Base-by-base conservation (phyloP, 1,139 yeast genomes). In the Chernovozyma aurita region DNA sequence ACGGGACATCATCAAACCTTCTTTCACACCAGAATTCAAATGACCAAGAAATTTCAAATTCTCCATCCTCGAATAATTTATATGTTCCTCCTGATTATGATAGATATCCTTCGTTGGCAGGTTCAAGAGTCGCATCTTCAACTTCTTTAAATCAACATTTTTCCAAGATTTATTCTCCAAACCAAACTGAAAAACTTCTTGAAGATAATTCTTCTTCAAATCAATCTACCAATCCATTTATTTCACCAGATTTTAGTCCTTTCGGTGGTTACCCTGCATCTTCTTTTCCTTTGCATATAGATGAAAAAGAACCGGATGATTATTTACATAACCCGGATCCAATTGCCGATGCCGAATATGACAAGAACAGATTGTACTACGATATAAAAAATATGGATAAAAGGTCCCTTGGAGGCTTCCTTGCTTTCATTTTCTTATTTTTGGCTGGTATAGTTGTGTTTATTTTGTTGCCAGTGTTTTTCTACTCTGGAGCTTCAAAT, bases 71-170 rank as follows among this genome's bases (percentile, higher is more conserved):
- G 30, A 47, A 46, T 36, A 50, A 50, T 39, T 52, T 55, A 29
- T 55, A 55, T 34, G 59, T 53, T n/a, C 80, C 82, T 7, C 67
- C 78, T 0, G 80, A 74, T 43, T 77, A 63, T 45, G 83, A 77
- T 49, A 61, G 83, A 47, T 78, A 77, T 46, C 83, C 83, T 3
- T 59, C 72, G 6, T 55, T 74, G 47, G 70, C 69, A 5, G 74
- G 75, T 8, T 67, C 77, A 18, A 57, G 78, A 42, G 70, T 65
- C 16, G 70, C 68, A 0, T 66, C 76, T 43, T 65, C 73, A 4
- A 54, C 70, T 1, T 69, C 76, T 2, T 51, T 70, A 29, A 55
- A 66, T 7, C 59, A 70, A 14, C 62, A 51, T 29, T 44, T 50
- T 33, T 34, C 38, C 28, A 38, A 40, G 17, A 22, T 28, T 12